Evolutionary conservation across 2,329 filamentous ascomycete genomes (phyloP), one percentile per base, ranked within the genome.

Genomic region (Achaetomium macrosporum): DNA sequence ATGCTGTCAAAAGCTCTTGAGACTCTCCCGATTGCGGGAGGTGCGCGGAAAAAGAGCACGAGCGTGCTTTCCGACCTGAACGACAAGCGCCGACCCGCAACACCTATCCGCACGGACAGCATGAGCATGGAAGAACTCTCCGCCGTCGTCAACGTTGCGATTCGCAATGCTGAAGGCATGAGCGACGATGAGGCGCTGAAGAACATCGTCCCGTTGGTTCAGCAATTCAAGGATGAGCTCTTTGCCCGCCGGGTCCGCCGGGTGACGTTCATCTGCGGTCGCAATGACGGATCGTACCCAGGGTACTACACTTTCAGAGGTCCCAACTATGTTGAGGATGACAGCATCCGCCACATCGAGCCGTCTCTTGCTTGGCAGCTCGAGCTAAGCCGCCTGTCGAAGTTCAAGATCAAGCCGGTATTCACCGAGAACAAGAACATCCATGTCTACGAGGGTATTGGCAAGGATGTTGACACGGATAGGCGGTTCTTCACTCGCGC

Each of bases 391-490:
- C 88, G 93, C 70, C 82, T 99, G 30, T 88, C 87, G 66, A 97
- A 96, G 76, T 99, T 99, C 82, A 85, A 90, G 75, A 95, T 97
- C 74, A 95, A 91, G 76, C 92, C 93, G 2, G 90, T 99, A 47
- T 99, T 99, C 75, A 97, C 93, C 0, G 91, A 97, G 73, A 99
- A 99, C 78, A 88, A 95, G 68, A 97, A 95, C 73, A 96, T 99
- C 60, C 93, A 99, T 76, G 91, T 99, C 55, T 99, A 97, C 73
- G 91, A 97, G 77, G 93, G 89, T 61, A 77, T 95, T 64, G 93
- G 93, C 67, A 99, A 96, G 78, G 88, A 88, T 46, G 87, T 91
- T 37, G 91, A 96, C 68, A 91, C 88, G 52, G 93, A 99, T 73
- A 96, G 96, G 83, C 87, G 93, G 62, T 99, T 97, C 81, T 99